Base-by-base conservation (phyloP, 495 filamentous ascomycete species). In the Aspergillus funiculosus region DNA sequence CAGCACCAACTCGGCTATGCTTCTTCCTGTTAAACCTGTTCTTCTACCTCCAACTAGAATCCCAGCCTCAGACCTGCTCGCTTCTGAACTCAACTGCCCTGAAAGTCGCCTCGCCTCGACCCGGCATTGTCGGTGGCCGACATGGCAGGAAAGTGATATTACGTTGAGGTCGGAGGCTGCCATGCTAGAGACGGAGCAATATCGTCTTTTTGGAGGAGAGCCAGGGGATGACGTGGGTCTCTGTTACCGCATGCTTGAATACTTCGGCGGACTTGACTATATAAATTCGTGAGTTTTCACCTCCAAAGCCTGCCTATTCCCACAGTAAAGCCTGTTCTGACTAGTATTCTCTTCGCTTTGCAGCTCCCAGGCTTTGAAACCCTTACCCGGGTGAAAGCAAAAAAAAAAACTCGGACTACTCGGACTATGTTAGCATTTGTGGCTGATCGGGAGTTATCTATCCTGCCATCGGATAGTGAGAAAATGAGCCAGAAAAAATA, bases 201-300 rank as follows among this genome's bases (percentile, higher is more conserved):
- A 46, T 55, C 71, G 68, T 42, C 60, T 73, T 14, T 74, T 69
- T 42, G 71, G 71, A 27, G 71, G 69, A 5, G 69, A 68, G 51
- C 71, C 71, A 15, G 69, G 71, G 19, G 69, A 74, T 46, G 71
- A 74, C 48, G 49, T 68, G 34, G 54, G 48, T 41, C 64, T 74
- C 11, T 73, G 68, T 50, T 64, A 69, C 48, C 63, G 68, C 25
- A 74, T 74, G 71, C 62, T 74, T 11, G 66, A 73, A 47, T 72
- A 68, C 43, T 74, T 74, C 30, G 69, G 60, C 50, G 66, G 65
- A 46, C 65, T 74, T 24, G 71, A 73, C 50, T 74, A 70, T 55
- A 72, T 74, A 51, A 54, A 72, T 43, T 54, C 63, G 64, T 72
- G 54, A 67, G 64, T 68, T 39, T n/a, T 14, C n/a, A n/a, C 9